Conservation (phyloP, 257 asterid genomes). For the Linaria vulgaris region DNA sequence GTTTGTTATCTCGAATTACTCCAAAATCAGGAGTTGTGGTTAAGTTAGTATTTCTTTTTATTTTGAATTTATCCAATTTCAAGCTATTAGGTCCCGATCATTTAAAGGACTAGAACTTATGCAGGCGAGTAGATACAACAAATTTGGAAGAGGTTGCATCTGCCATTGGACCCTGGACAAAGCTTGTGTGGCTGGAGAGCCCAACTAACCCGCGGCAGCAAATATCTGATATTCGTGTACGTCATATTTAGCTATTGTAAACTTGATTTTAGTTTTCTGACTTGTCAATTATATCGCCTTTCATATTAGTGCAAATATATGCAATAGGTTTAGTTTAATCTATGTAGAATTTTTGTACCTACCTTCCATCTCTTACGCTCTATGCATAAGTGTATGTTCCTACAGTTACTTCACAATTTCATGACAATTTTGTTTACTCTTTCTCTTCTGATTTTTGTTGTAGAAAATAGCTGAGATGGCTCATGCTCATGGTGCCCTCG, state of each 20-base stretch:
- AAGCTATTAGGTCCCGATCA: conserved; percentile 6
- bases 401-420: neutral
- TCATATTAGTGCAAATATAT: conserved; percentile 1
- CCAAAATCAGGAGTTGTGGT: conserved; percentile 82
- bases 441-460: conserved; percentile 21
- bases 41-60: conserved; percentile 50
- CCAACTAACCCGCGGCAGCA: conserved; percentile 98
- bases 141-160: conserved; percentile 70
- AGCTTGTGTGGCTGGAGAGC: conserved; percentile 97
- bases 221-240: conserved; percentile 79
- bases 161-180: conserved; percentile 63
- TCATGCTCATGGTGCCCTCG: conserved; percentile 78
- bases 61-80: neutral
- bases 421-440: conserved; percentile 6
- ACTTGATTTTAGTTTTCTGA: neutral
- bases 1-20: conserved; percentile 72
- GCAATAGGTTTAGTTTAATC: neutral
- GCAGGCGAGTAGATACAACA: conserved; percentile 86
- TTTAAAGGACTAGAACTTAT: conserved; percentile 22
- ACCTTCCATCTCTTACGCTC: neutral
- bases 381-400: neutral
- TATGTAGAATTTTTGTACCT: neutral
- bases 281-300: neutral
- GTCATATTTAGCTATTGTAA: conserved; percentile 19
- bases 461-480: conserved; percentile 87